Conservation (phyloP, 768 basidiomycete species). For the Clavaria fumosa region DNA sequence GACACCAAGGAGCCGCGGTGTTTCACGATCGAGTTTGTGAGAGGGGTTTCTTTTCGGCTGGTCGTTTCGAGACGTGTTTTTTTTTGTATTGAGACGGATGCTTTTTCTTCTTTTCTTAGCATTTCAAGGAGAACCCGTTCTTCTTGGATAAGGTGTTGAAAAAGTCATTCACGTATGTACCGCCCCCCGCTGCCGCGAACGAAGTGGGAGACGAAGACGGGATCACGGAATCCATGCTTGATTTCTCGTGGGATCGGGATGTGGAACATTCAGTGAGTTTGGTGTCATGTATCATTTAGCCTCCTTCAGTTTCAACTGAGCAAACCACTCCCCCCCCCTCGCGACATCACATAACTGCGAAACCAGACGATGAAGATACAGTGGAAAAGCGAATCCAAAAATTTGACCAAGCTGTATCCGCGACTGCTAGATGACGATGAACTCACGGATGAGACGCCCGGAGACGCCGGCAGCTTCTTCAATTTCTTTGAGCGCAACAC, state of each 20-base stretch:
- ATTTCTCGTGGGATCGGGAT: constrained; percentile 70
- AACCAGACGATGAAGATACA: constrained; percentile 47
- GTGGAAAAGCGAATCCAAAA: constrained; percentile 69
- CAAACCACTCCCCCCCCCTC: too few relatives aligned
- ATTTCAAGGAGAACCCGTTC: constrained; percentile 79
- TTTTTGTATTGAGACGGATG: too few relatives aligned
- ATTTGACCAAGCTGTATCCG: constrained; percentile 68
- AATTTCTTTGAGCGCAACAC: constrained; percentile 61
- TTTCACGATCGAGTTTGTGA: constrained; percentile 79
- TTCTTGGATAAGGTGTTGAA: constrained; percentile 62
- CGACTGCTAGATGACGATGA: constrained; percentile 47
- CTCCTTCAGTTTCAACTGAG: too few relatives aligned
- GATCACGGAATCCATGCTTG: constrained; percentile 61
- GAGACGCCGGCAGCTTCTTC: constrained; percentile 79
- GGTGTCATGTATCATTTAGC: not conserved
- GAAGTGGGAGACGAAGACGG: constrained; percentile 60
- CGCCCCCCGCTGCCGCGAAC: constrained; percentile 33
- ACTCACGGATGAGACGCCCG: constrained; percentile 37
- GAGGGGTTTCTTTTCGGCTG: constrained; percentile 25
- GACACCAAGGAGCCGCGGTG: constrained; percentile 62
- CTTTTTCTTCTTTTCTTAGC: constrained; percentile 22
- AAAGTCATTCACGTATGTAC: constrained; percentile 66
- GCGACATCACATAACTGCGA: not conserved
- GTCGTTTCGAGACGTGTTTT: constrained; percentile 4
- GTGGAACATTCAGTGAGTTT: constrained; percentile 46